These are phyloP conservation scores for Lasiosphaeris hirsuta DNA, from an alignment of 495 filamentous ascomycete species.

Conservation along the genomic window DNA sequence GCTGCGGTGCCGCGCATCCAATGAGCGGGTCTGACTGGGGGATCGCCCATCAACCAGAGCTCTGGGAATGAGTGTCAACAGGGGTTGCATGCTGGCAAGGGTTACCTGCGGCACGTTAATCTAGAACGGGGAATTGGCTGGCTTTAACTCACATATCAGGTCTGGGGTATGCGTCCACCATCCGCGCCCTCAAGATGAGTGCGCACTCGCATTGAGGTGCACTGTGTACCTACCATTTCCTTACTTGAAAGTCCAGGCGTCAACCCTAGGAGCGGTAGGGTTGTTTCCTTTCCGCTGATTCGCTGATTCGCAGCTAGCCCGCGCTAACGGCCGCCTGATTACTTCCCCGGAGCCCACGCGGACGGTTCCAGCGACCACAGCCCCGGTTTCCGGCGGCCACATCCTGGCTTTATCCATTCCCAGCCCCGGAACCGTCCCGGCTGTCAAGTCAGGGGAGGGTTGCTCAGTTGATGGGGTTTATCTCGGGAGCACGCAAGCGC, in stretches of 20 bases:
- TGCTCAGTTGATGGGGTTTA: too few relatives aligned
- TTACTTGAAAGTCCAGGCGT: too few relatives aligned
- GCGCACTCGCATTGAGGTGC: not conserved
- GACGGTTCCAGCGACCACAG: slow-evolving; percentile 1
- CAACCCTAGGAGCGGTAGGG: not conserved
- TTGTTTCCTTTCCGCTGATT: not conserved
- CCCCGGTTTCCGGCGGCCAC: not conserved
- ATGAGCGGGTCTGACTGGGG: slow-evolving; percentile 12
- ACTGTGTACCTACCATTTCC: not conserved
- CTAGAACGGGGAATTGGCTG: slow-evolving; percentile 12
- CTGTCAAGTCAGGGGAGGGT: too few relatives aligned
- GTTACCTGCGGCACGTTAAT: slow-evolving; percentile 11
- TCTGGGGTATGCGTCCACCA: slow-evolving; percentile 15
- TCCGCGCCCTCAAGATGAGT: not conserved
- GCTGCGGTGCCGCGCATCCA: slow-evolving; percentile 7
- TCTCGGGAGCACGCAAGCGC: too few relatives aligned
- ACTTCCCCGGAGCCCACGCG: slow-evolving; percentile 15
- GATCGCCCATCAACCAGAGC: slow-evolving; percentile 18
- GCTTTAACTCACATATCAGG: not conserved
- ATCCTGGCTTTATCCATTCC: not conserved
- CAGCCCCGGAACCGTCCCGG: too few relatives aligned
- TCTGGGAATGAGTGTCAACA: slow-evolving; percentile 16
- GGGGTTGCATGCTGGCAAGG: slow-evolving; percentile 16
- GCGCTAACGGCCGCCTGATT: slow-evolving; percentile 7
- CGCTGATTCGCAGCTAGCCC: not conserved